Percentiles rank a stretch among this genome's conserved stretches.
Conservation (phyloP, 2,329 filamentous ascomycete genomes). For the Microdochium nivale region DNA sequence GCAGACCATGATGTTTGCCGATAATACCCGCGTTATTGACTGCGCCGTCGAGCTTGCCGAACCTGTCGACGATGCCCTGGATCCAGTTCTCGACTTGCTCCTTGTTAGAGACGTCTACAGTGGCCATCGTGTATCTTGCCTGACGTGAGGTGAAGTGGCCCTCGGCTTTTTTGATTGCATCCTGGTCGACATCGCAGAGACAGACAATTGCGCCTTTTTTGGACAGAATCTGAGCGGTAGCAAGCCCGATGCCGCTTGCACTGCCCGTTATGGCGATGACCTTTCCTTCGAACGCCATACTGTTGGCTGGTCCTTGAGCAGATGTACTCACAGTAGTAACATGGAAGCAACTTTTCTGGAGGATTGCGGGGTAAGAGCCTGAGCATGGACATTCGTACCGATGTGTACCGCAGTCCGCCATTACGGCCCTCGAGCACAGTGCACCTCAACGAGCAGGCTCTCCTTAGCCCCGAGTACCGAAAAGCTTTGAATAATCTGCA, state of each 20-base stretch:
- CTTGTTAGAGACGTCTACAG: conserved; percentile 21
- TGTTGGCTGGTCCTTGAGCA: neutral
- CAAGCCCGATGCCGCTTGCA: conserved; percentile 38
- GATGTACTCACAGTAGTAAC: neutral
- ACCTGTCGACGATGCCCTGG: conserved; percentile 16
- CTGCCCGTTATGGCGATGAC: conserved; percentile 37
- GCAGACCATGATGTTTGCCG: conserved; percentile 30
- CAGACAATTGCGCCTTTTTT: conserved; percentile 34
- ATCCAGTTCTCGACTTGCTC: conserved; percentile 25
- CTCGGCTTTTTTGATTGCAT: conserved; percentile 19
- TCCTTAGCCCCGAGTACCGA: too few species aligned
- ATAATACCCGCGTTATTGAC: conserved; percentile 29
- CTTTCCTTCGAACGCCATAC: neutral
- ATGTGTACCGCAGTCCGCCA: too few species aligned
- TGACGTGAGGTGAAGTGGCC: conserved; percentile 1
- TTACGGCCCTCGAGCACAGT: too few species aligned
- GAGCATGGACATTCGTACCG: too few species aligned
- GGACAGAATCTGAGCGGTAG: conserved; percentile 33
- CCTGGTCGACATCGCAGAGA: conserved; percentile 34
- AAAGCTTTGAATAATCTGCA: too few species aligned
- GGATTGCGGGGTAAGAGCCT: too few species aligned
- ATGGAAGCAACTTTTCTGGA: neutral
- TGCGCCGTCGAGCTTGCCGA: conserved; percentile 25
- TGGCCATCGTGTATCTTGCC: conserved; percentile 25
- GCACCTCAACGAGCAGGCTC: too few species aligned